Conservation (phyloP, 2,329 filamentous ascomycete species). For the Ramularia collo-cygni region DNA sequence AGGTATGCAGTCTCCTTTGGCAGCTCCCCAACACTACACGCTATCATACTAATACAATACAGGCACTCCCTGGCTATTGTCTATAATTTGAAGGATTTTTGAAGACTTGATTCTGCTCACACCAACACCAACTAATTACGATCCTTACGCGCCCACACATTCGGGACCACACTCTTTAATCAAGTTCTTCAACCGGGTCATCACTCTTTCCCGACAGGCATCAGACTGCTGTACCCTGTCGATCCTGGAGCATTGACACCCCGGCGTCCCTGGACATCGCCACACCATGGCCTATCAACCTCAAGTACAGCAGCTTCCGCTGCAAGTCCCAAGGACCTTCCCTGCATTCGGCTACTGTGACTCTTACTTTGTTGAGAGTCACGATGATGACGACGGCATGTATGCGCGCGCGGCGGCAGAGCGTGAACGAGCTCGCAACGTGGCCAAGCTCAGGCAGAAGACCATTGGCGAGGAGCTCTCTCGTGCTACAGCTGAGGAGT, state of each 20-base stretch:
- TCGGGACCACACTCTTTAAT: conserved; percentile 48
- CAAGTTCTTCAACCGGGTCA: conserved; percentile 33
- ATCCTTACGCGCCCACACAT: conserved; percentile 42
- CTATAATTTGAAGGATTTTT: conserved; percentile 30
- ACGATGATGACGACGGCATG: conserved; percentile 48
- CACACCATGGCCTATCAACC: conserved; percentile 50
- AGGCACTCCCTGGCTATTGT: conserved; percentile 32
- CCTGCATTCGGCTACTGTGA: conserved; percentile 58
- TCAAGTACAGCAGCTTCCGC: conserved; percentile 16
- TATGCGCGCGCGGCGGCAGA: conserved; percentile 56
- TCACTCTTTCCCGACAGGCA: conserved; percentile 33
- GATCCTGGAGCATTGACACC: conserved; percentile 44
- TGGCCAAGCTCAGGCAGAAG: conserved; percentile 77
- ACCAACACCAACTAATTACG: conserved; percentile 53
- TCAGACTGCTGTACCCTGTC: conserved; percentile 28
- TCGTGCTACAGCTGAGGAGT: conserved; percentile 76
- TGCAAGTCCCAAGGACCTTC: conserved; percentile 34
- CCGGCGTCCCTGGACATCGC: conserved; percentile 28
- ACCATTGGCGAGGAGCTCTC: conserved; percentile 86
- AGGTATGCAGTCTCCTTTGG: conserved; percentile 35
- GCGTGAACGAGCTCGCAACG: conserved; percentile 68
- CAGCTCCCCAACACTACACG: conserved; percentile 20
- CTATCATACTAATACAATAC: conserved; percentile 25
- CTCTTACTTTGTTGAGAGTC: conserved; percentile 60
- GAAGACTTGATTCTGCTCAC: conserved; percentile 32